phyloP scores from a whole-genome alignment of 768 basidiomycete species.

The Russula abietina region DNA sequence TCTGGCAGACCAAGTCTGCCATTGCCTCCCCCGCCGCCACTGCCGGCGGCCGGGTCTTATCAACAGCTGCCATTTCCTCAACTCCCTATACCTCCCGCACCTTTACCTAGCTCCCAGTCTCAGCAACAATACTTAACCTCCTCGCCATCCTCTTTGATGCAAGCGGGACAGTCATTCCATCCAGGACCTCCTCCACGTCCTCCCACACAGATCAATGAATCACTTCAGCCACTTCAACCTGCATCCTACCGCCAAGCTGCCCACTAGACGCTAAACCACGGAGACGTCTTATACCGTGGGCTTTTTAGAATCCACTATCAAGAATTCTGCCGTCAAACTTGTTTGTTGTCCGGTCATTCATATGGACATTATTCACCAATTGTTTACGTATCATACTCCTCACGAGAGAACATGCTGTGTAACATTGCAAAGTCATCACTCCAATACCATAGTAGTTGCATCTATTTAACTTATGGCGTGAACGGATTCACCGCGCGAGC shows the following conservation, averaged over 20 bases:
- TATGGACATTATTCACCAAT: conserved; percentile 1
- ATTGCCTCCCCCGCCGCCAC: conserved; percentile 33
- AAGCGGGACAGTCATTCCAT: conserved; percentile 27
- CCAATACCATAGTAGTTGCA: conserved; percentile 16
- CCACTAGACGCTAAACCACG: conserved; percentile 11
- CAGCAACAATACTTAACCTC: conserved; percentile 24
- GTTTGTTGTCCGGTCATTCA: conserved; percentile 15
- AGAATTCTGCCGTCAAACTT: not conserved
- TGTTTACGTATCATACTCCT: conserved; percentile 13
- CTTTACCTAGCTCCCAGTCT: conserved; percentile 19
- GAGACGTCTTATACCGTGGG: not conserved
- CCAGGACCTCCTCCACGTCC: conserved; percentile 31
- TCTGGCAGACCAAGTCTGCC: conserved; percentile 48
- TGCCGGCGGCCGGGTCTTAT: conserved; percentile 33
- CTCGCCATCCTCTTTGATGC: conserved; percentile 26
- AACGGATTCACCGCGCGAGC: not conserved
- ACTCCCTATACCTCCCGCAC: conserved; percentile 13
- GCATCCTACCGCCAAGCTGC: conserved; percentile 23
- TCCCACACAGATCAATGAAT: conserved; percentile 21
- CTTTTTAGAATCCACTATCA: not conserved
- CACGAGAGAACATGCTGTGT: conserved; percentile 14
- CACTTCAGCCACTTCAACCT: conserved; percentile 15
- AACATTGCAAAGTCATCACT: conserved; percentile 15
- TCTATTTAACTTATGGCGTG: conserved; percentile 8
- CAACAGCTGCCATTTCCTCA: conserved; percentile 30